Evolutionary conservation across 164 flowering plant species (phyloP).

Genomic region (grape (Vitis vinifera)): DNA sequence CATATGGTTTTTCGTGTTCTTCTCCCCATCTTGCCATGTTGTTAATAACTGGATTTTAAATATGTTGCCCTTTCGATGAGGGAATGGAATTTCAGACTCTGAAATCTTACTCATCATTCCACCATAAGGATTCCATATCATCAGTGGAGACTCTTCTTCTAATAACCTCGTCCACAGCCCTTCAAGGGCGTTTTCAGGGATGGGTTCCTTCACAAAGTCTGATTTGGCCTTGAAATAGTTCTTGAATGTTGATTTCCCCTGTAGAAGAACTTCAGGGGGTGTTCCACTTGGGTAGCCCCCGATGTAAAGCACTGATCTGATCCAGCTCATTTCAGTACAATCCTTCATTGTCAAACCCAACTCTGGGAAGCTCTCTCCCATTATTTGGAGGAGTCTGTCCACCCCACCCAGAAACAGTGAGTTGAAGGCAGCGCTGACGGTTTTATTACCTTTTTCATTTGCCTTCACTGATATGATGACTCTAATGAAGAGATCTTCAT

Average conservation of each 20-base stretch:
- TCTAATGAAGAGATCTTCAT: conserved; percentile 25
- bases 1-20: conserved; percentile 15
- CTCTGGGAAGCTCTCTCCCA: conserved; percentile 18
- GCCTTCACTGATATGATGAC: conserved; percentile 14
- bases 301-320: conserved; percentile 19
- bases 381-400: conserved; percentile 8
- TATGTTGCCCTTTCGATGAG: conserved; percentile 40
- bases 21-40: conserved; percentile 19
- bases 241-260: conserved; percentile 28
- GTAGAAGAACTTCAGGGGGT: conserved; percentile 24
- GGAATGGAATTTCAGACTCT: conserved; percentile 39
- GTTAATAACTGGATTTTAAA: conserved; percentile 38
- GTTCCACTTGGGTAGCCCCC: conserved; percentile 23
- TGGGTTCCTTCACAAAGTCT: conserved; percentile 36
- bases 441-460: not conserved
- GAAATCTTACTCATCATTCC: conserved; percentile 50
- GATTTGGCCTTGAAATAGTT: conserved; percentile 45
- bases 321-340: conserved; percentile 21
- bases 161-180: conserved; percentile 35
- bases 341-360: conserved; percentile 13
- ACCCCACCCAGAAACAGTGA: conserved; percentile 14
- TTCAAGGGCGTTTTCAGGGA: conserved; percentile 28
- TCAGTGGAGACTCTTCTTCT: conserved; percentile 27
- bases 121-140: conserved; percentile 46
- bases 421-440: conserved; percentile 9